phyloP scores from a whole-genome alignment of 768 basidiomycete species.

The Rhizopogon roseolus region DNA sequence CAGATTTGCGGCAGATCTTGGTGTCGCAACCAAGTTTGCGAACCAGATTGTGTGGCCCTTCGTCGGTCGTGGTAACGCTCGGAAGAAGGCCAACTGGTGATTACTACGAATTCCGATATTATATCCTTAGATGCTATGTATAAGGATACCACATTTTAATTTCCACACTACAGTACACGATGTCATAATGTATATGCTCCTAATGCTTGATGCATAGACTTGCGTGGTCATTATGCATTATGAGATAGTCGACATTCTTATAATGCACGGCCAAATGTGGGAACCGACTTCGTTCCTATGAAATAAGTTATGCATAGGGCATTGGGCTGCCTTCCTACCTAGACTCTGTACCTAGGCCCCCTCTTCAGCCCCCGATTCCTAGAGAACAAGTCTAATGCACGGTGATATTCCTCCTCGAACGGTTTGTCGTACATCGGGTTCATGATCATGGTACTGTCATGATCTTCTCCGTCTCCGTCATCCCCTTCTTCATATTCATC shows the following conservation, averaged over 20 bases:
- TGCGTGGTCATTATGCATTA: too few relatives aligned
- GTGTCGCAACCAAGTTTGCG: slow-evolving; percentile 39
- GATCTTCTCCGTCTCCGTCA: slow-evolving; percentile 19
- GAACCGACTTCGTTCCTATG: too few relatives aligned
- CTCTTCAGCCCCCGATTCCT: slow-evolving; percentile 6
- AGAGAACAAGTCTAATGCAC: slow-evolving; percentile 20
- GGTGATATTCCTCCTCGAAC: slow-evolving; percentile 21
- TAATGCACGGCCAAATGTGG: too few relatives aligned
- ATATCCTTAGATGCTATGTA: slow-evolving; percentile 17
- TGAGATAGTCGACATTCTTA: too few relatives aligned
- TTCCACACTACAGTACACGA: too few relatives aligned
- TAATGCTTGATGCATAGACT: too few relatives aligned
- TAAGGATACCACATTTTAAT: slow-evolving; percentile 13
- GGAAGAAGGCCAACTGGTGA: slow-evolving; percentile 12
- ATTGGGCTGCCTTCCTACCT: neutral
- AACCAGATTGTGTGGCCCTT: slow-evolving; percentile 57
- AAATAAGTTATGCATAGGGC: too few relatives aligned
- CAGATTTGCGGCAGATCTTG: slow-evolving; percentile 51
- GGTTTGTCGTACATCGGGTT: slow-evolving; percentile 13
- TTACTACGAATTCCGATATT: neutral
- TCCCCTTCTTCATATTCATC: slow-evolving; percentile 15
- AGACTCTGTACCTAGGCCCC: neutral
- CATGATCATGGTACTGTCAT: slow-evolving; percentile 21
- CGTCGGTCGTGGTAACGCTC: slow-evolving; percentile 28
- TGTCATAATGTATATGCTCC: too few relatives aligned